Evolutionary conservation across 768 basidiomycete genomes (phyloP).

Genomic region (Trametes gibbosa): DNA sequence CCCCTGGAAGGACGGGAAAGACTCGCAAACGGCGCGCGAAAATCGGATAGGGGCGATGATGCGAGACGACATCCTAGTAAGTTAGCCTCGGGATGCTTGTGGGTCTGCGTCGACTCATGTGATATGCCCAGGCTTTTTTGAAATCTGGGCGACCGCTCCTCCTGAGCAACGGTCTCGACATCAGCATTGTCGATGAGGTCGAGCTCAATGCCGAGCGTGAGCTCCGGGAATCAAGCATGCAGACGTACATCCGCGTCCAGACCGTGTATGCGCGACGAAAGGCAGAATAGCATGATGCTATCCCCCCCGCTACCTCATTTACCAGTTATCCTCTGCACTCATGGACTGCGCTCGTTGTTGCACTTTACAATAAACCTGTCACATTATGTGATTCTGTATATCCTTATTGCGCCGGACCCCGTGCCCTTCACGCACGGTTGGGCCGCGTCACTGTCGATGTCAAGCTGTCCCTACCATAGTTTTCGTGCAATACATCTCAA

Average conservation of each 20-base stretch:
- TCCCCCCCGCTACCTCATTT: background rate
- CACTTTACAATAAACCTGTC: background rate
- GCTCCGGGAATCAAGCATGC: slow-evolving; percentile 43
- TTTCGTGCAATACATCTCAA: background rate
- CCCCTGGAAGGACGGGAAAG: slow-evolving; percentile 39
- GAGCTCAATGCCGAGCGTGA: slow-evolving; percentile 52
- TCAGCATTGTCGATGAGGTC: slow-evolving; percentile 50
- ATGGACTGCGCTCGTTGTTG: background rate
- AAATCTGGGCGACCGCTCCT: slow-evolving; percentile 66
- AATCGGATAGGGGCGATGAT: slow-evolving; percentile 43
- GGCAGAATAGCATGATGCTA: background rate
- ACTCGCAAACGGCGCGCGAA: slow-evolving; percentile 37
- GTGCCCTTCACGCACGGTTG: background rate
- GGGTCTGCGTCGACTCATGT: background rate
- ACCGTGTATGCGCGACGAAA: slow-evolving; percentile 60
- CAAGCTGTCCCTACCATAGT: background rate
- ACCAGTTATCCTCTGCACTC: no score
- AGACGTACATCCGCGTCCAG: slow-evolving; percentile 55
- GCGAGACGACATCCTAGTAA: slow-evolving; percentile 59
- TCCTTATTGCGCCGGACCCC: background rate
- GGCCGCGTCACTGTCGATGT: background rate
- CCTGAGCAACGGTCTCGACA: slow-evolving; percentile 57
- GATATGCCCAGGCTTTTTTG: slow-evolving; percentile 52
- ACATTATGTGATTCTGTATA: background rate
- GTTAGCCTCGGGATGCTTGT: slow-evolving; percentile 1